Conservation (phyloP, 192 early-diverging fungal species). For the Coemansia umbellata region DNA sequence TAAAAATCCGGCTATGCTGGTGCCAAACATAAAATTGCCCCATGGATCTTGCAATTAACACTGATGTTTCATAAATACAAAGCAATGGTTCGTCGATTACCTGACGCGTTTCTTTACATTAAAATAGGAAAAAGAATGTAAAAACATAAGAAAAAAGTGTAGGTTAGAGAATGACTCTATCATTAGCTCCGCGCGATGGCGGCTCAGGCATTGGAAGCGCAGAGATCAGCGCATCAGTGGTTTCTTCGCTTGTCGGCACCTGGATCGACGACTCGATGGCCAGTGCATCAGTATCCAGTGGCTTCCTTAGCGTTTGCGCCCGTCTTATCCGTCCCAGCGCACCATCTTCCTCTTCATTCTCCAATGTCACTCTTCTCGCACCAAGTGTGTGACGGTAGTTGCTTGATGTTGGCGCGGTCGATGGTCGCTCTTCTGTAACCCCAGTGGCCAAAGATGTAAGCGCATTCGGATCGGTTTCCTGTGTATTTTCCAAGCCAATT, state of each 20-base stretch:
- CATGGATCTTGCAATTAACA: too few relatives aligned
- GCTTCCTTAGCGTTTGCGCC: constrained; percentile 38
- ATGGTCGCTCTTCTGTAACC: constrained; percentile 17
- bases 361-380: constrained; percentile 1
- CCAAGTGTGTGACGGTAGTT: constrained; percentile 33
- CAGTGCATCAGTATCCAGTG: constrained; percentile 33
- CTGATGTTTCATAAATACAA: too few relatives aligned
- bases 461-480: not conserved
- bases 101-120: too few relatives aligned
- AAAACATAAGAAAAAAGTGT: not conserved
- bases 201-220: constrained; percentile 36
- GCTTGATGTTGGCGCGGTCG: constrained; percentile 27
- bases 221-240: constrained; percentile 27
- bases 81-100: too few relatives aligned
- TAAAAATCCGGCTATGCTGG: too few relatives aligned
- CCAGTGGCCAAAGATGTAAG: not conserved
- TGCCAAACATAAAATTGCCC: too few relatives aligned
- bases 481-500: not conserved
- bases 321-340: constrained; percentile 12
- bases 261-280: constrained; percentile 33
- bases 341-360: not conserved
- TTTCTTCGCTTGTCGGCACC: constrained; percentile 6
- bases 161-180: constrained; percentile 32
- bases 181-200: not conserved
- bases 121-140: too few relatives aligned